Percentiles rank a stretch among this genome's conserved stretches.
phyloP scores from a whole-genome alignment of 1,284 basidiomycete species.

The Cystobasidium sp. region DNA sequence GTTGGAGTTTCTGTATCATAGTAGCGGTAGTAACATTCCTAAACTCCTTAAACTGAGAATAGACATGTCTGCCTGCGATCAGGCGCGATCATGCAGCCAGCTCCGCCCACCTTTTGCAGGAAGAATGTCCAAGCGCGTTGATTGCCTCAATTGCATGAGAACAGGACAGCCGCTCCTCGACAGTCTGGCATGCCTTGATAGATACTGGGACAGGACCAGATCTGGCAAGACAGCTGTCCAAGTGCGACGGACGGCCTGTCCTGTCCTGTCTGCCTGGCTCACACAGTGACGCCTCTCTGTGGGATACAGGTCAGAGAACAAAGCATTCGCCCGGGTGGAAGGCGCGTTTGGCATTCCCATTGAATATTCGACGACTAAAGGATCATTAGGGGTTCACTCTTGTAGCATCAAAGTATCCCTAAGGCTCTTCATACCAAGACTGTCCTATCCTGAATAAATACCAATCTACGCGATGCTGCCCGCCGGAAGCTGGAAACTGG shows the following conservation, averaged over 20 bases:
- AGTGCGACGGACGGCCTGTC: slow-evolving; percentile 12
- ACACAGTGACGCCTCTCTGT: slow-evolving; percentile 1
- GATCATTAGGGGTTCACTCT: not conserved
- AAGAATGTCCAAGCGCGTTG: slow-evolving; percentile 14
- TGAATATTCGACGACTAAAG: not conserved
- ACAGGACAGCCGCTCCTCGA: not conserved
- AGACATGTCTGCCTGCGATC: not conserved
- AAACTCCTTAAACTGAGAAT: not conserved
- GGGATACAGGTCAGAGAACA: no score
- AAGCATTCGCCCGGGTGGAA: not conserved
- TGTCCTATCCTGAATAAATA: not conserved
- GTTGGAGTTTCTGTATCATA: no score
- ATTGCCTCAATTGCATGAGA: not conserved
- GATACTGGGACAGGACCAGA: no score
- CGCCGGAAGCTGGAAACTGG: slow-evolving; percentile 21
- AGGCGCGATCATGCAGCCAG: not conserved
- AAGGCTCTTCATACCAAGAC: not conserved
- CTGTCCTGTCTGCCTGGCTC: slow-evolving; percentile 1
- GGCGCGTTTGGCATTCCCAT: not conserved
- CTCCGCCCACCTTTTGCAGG: slow-evolving; percentile 2
- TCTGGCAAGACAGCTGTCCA: not conserved
- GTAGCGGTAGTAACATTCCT: no score
- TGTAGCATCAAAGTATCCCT: not conserved
- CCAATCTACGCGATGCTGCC: slow-evolving; percentile 6
- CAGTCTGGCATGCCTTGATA: not conserved